A percentile compares a stretch with the other conserved stretches of the same genome.
phyloP scores from a whole-genome alignment of 2,329 filamentous ascomycete genomes.

The Proliferodiscus dingleyae region DNA sequence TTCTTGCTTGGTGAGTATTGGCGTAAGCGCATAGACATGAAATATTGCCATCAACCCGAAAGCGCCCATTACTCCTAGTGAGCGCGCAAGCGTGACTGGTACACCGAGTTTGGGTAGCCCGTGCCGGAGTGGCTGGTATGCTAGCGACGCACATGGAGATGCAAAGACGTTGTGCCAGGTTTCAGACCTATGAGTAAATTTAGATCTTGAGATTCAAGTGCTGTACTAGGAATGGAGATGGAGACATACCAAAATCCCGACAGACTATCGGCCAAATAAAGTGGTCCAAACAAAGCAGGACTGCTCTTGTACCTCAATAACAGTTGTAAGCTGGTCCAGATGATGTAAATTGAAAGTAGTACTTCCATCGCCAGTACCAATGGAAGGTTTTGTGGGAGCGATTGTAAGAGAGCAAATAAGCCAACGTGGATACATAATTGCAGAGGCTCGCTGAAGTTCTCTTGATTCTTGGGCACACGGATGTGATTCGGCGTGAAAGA shows the following conservation, averaged over 20 bases:
- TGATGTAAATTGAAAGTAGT: slow-evolving; percentile 36
- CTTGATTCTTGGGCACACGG: slow-evolving; percentile 26
- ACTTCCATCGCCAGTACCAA: slow-evolving; percentile 36
- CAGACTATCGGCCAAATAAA: slow-evolving; percentile 35
- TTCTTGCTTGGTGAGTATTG: slow-evolving; percentile 31
- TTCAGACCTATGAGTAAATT: slow-evolving; percentile 28
- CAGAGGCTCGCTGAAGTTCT: slow-evolving; percentile 34
- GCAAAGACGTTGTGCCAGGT: slow-evolving; percentile 41
- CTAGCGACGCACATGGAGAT: slow-evolving; percentile 36
- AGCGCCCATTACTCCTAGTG: slow-evolving; percentile 33
- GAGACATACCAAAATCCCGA: slow-evolving; percentile 34
- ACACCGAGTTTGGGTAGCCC: slow-evolving; percentile 30
- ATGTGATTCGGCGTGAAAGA: slow-evolving; percentile 39
- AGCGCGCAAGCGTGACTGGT: slow-evolving; percentile 30
- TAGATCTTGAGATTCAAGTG: background rate
- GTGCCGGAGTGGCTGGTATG: slow-evolving; percentile 34
- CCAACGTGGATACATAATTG: slow-evolving; percentile 34
- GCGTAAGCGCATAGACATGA: slow-evolving; percentile 35
- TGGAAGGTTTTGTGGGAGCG: slow-evolving; percentile 32
- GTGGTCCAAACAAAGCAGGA: slow-evolving; percentile 36
- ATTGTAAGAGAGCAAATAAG: slow-evolving; percentile 33
- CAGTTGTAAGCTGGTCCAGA: slow-evolving; percentile 37
- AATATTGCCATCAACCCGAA: slow-evolving; percentile 38
- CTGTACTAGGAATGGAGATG: background rate
- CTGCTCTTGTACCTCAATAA: slow-evolving; percentile 34